Conservation (phyloP, 768 basidiomycete species). For the Suillus subaureus region DNA sequence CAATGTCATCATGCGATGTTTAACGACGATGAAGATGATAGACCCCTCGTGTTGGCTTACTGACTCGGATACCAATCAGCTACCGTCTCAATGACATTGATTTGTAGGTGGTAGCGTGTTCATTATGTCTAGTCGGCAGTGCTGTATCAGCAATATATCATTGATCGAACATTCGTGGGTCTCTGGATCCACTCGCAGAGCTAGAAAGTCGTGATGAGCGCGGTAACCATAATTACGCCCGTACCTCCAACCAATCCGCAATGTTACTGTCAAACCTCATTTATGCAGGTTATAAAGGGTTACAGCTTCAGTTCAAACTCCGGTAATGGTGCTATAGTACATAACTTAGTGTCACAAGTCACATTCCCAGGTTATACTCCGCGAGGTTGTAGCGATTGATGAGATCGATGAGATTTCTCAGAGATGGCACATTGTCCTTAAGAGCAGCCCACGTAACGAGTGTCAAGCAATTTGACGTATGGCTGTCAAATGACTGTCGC, state of each 20-base stretch:
- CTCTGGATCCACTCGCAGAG: background rate
- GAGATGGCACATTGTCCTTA: too few relatives aligned
- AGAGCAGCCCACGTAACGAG: too few relatives aligned
- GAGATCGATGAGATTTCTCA: too few relatives aligned
- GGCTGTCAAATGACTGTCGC: too few relatives aligned
- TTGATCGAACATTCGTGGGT: background rate
- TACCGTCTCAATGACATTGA: too few relatives aligned
- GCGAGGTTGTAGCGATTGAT: too few relatives aligned
- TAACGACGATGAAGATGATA: background rate
- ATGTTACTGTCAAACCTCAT: background rate
- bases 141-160: background rate
- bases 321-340: background rate
- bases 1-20: background rate
- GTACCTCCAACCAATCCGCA: background rate
- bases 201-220: background rate
- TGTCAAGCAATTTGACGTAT: too few relatives aligned
- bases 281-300: background rate
- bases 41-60: background rate
- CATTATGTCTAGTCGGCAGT: background rate
- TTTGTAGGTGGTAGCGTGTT: background rate
- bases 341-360: background rate
- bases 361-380: background rate
- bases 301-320: constrained; percentile 1
- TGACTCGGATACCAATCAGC: background rate
- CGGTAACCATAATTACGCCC: background rate